Percentiles rank a stretch among this genome's conserved stretches.
phyloP scores from a whole-genome alignment of 2,329 filamentous ascomycete species.

The Calonectria pauciramosa region DNA sequence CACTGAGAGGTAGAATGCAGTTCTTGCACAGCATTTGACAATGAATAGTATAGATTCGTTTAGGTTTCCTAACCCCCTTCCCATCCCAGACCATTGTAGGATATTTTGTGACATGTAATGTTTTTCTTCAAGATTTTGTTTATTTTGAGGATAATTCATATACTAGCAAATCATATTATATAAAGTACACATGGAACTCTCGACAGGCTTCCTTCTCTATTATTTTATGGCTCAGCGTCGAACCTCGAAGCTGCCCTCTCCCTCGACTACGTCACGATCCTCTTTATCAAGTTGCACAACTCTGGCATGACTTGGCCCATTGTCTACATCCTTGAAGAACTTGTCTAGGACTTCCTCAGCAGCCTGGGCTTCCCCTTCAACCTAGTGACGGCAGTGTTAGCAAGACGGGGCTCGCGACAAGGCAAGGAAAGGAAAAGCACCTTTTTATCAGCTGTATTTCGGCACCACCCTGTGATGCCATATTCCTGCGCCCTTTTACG shows the following conservation, averaged over 20 bases:
- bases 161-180: not conserved
- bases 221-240: conserved; percentile 53
- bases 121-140: not conserved
- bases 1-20: not conserved
- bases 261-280: conserved; percentile 74
- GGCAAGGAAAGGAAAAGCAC: conserved; percentile 46
- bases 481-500: conserved; percentile 64
- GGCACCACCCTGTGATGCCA: conserved; percentile 72
- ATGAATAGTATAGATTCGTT: not conserved
- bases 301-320: conserved; percentile 78
- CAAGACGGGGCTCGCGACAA: not conserved
- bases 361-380: conserved; percentile 91
- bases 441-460: conserved; percentile 70
- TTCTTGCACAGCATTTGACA: not conserved
- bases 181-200: not conserved
- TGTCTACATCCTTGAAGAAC: conserved; percentile 81
- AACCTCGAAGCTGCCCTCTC: conserved; percentile 76
- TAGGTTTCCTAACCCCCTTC: not conserved
- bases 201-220: not conserved
- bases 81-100: not conserved
- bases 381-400: conserved; percentile 65
- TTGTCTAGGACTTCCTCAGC: conserved; percentile 72
- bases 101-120: not conserved
- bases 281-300: conserved; percentile 82
- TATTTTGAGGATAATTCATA: not conserved